Evolutionary conservation across 73 alveolate species (phyloP).

Genomic region (Breviolum minutum): DNA sequence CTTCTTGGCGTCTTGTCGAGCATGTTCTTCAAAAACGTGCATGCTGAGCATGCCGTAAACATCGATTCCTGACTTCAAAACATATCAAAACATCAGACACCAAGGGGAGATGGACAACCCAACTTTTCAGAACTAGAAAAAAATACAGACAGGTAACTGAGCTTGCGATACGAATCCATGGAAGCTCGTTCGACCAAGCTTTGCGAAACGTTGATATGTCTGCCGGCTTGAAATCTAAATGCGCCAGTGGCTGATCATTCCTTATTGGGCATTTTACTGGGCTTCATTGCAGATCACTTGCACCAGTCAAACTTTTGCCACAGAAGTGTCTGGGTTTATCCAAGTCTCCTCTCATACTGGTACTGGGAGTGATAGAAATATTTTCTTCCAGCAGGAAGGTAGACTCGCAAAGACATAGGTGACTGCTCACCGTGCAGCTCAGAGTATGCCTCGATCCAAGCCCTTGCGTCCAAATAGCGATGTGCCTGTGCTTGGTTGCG

Average conservation of each 20-base stretch:
- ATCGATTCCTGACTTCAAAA: neutral
- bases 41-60: constrained; percentile 10
- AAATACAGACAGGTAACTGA: neutral
- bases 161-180: neutral
- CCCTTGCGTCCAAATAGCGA: neutral
- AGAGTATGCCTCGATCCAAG: neutral
- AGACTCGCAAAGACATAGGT: neutral
- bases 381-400: neutral
- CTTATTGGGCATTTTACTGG: no score
- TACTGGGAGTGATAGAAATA: neutral
- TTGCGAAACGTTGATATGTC: neutral
- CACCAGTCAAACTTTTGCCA: no score
- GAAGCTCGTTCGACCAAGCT: neutral
- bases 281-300: no score
- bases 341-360: neutral
- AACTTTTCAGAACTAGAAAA: neutral
- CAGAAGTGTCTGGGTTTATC: no score
- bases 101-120: neutral
- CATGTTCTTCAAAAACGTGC: neutral
- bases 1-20: constrained; percentile 25
- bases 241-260: neutral
- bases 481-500: neutral
- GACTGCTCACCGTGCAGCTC: neutral
- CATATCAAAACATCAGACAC: neutral
- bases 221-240: neutral